Conservation (phyloP, 202 grass and related monocot genomes). For the Digitaria exilis region DNA sequence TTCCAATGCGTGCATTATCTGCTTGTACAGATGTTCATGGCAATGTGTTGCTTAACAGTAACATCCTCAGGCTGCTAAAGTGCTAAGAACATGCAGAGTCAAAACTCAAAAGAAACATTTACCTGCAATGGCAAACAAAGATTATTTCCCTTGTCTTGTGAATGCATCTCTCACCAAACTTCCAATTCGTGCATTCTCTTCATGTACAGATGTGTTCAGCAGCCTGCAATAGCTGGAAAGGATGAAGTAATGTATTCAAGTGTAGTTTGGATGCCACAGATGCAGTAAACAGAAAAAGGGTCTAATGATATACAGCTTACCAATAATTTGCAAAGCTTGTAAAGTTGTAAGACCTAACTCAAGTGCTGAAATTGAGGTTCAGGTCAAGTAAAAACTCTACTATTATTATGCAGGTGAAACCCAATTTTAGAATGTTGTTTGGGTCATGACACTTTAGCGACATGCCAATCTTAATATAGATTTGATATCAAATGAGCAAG, state of each 20-base stretch:
- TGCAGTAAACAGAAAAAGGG: background rate
- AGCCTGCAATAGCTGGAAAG: slow-evolving; percentile 2
- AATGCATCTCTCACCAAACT: background rate
- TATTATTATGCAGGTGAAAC: background rate
- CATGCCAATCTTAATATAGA: background rate
- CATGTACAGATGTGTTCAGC: background rate
- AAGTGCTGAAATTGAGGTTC: background rate
- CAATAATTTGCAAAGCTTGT: background rate
- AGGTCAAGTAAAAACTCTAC: background rate
- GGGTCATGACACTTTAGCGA: background rate
- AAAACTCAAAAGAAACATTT: background rate
- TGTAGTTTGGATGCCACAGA: slow-evolving; percentile 12
- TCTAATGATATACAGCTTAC: background rate
- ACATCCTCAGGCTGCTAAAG: background rate
- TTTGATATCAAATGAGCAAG: background rate
- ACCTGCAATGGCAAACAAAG: background rate
- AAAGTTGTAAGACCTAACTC: background rate
- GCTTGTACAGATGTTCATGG: background rate
- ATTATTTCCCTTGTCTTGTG: background rate
- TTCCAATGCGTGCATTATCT: background rate
- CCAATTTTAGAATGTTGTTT: background rate
- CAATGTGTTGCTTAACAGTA: background rate
- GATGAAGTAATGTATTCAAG: background rate
- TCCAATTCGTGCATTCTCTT: background rate
- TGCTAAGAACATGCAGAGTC: background rate